phyloP scores from a whole-genome alignment of 1,284 basidiomycete species.

The Malassezia furfur region DNA sequence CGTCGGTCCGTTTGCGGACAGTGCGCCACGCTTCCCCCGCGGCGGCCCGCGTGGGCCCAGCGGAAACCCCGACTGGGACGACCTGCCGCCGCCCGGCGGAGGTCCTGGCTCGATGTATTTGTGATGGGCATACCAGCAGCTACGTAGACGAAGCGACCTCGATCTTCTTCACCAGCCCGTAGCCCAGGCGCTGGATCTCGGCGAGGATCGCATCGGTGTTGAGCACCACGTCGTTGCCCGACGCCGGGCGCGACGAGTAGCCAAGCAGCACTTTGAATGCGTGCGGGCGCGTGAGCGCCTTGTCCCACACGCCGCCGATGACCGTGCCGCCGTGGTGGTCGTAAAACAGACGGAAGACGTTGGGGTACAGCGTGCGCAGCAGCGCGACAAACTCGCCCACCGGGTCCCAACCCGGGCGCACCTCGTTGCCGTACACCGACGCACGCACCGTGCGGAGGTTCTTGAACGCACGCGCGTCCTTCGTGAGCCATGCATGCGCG shows the following conservation, averaged over 20 bases:
- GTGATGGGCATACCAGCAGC: background rate
- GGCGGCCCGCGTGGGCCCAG: background rate
- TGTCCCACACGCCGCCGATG: slow-evolving; percentile 81
- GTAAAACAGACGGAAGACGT: slow-evolving; percentile 73
- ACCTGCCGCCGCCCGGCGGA: slow-evolving; percentile 11
- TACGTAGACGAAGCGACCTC: slow-evolving; percentile 13
- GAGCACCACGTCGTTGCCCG: slow-evolving; percentile 53
- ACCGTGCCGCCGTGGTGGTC: slow-evolving; percentile 67
- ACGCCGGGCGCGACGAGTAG: slow-evolving; percentile 54
- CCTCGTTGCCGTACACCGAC: slow-evolving; percentile 33
- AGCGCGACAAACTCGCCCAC: slow-evolving; percentile 59
- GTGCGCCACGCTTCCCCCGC: background rate
- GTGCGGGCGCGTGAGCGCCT: slow-evolving; percentile 51
- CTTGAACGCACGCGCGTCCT: slow-evolving; percentile 51
- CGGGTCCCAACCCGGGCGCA: slow-evolving; percentile 60
- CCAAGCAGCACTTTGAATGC: slow-evolving; percentile 74
- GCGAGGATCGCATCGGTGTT: slow-evolving; percentile 63
- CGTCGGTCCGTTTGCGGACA: background rate
- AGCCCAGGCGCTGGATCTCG: slow-evolving; percentile 71
- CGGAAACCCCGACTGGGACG: slow-evolving; percentile 17
- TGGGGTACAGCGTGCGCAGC: slow-evolving; percentile 62
- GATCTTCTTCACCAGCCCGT: slow-evolving; percentile 56
- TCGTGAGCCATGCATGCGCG: slow-evolving; percentile 19
- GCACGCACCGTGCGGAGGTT: slow-evolving; percentile 49
- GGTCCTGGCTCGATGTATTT: background rate